Evolutionary conservation across 1,284 basidiomycete genomes (phyloP).

Genomic region (Xerocomus minutiporus): DNA sequence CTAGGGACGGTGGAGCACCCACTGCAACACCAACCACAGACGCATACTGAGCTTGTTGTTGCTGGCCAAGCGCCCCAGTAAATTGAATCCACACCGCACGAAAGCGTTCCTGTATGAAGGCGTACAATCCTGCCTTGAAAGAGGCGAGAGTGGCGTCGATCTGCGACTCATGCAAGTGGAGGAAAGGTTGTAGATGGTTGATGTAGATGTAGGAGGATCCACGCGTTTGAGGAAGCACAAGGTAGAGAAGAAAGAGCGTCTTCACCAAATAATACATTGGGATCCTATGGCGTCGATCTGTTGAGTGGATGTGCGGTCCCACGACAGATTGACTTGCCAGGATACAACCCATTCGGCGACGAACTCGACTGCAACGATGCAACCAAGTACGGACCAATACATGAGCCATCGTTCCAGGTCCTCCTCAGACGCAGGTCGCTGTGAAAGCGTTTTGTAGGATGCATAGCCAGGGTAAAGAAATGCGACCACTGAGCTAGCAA

Average conservation of each 20-base stretch:
- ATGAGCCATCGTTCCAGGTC: conserved; percentile 84
- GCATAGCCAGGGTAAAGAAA: conserved; percentile 84
- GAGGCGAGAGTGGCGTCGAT: conserved; percentile 75
- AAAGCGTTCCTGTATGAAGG: conserved; percentile 61
- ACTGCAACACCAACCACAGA: conserved; percentile 8
- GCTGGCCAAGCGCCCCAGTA: conserved; percentile 43
- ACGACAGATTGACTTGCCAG: conserved; percentile 49
- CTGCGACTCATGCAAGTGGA: conserved; percentile 69
- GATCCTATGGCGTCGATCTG: conserved; percentile 50
- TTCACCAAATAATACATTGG: conserved; percentile 86
- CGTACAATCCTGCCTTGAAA: conserved; percentile 54
- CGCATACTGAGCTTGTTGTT: conserved; percentile 26
- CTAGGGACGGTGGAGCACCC: conserved; percentile 44
- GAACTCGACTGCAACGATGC: conserved; percentile 69
- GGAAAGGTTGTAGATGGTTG: conserved; percentile 73
- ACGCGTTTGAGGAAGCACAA: conserved; percentile 84
- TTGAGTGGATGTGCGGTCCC: conserved; percentile 6
- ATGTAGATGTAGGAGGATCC: conserved; percentile 80
- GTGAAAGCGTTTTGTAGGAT: conserved; percentile 79
- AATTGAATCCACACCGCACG: conserved; percentile 61
- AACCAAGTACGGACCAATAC: conserved; percentile 86
- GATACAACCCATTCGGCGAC: conserved; percentile 79
- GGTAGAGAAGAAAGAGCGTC: conserved; percentile 81
- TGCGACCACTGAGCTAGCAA: conserved; percentile 54
- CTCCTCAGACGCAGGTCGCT: conserved; percentile 71